phyloP scores from a whole-genome alignment of 768 basidiomycete genomes.

The Mrakia frigida region DNA sequence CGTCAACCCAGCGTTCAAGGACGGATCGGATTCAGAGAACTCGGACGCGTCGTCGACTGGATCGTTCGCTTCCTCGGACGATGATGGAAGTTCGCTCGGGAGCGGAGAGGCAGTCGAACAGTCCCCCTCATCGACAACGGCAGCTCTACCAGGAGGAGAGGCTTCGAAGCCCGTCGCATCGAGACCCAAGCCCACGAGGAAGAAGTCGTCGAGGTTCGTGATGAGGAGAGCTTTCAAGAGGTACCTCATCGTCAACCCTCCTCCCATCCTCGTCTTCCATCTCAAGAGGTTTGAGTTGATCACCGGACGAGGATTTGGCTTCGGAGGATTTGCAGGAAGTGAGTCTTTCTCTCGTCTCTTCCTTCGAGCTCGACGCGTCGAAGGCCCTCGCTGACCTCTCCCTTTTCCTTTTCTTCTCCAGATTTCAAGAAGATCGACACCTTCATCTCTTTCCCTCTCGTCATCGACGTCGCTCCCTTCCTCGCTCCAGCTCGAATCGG shows the following conservation, averaged over 20 bases:
- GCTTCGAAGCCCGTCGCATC: background rate
- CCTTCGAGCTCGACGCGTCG: background rate
- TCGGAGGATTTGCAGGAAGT: conserved; percentile 30
- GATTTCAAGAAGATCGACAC: conserved; percentile 78
- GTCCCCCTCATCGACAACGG: background rate
- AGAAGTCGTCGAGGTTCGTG: conserved; percentile 46
- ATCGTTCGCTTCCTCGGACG: conserved; percentile 13
- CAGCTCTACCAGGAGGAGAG: background rate
- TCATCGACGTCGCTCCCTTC: conserved; percentile 77
- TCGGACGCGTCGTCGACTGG: conserved; percentile 25
- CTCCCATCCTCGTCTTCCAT: conserved; percentile 84
- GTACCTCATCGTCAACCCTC: conserved; percentile 79
- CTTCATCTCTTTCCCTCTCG: conserved; percentile 81
- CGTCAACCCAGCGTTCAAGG: conserved; percentile 25
- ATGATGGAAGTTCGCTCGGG: background rate
- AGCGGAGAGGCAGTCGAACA: background rate
- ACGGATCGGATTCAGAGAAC: conserved; percentile 12
- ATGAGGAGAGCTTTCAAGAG: conserved; percentile 86
- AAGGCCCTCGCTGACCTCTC: background rate
- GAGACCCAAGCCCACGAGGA: background rate
- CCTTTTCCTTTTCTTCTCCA: conserved; percentile 48
- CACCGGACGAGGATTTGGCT: conserved; percentile 26
- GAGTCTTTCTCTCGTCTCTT: conserved; percentile 1
- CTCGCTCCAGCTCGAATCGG: conserved; percentile 59
- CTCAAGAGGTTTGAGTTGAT: conserved; percentile 89